Evolutionary conservation across 2,329 filamentous ascomycete species (phyloP).

Genomic region (Cercospora brassicicola): DNA sequence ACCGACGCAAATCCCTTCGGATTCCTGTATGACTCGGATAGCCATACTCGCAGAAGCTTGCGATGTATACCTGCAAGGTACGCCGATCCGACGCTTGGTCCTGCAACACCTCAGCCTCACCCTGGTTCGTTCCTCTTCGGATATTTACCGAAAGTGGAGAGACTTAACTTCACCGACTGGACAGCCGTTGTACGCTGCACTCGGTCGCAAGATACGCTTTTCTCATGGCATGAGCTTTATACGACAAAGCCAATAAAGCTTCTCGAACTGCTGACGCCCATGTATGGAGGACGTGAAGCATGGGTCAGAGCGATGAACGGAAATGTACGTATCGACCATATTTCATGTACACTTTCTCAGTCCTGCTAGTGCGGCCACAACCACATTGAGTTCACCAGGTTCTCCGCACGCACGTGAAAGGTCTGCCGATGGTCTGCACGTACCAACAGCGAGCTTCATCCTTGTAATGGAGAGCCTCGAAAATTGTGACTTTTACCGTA

Average conservation of each 20-base stretch:
- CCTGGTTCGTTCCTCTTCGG: background rate
- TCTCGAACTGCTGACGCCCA: background rate
- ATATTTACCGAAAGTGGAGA: background rate
- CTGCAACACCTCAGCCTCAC: background rate
- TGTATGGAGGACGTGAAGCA: background rate
- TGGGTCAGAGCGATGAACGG: background rate
- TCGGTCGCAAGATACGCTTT: background rate
- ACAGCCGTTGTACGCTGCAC: background rate
- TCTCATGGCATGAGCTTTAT: background rate
- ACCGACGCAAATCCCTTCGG: background rate
- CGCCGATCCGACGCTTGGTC: background rate
- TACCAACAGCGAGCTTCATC: background rate
- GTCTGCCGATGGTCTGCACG: background rate
- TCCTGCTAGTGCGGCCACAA: background rate
- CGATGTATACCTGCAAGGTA: background rate
- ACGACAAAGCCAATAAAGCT: background rate
- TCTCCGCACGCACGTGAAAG: background rate
- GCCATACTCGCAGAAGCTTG: background rate
- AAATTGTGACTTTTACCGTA: background rate
- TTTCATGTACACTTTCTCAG: background rate
- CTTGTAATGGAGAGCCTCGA: background rate
- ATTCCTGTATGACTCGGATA: background rate
- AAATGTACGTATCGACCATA: background rate
- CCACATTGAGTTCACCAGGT: background rate
- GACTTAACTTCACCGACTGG: background rate